A percentile compares a stretch with the other conserved stretches of the same genome.
phyloP scores from a whole-genome alignment of 2,329 filamentous ascomycete species.

The Zalaria sp. region DNA sequence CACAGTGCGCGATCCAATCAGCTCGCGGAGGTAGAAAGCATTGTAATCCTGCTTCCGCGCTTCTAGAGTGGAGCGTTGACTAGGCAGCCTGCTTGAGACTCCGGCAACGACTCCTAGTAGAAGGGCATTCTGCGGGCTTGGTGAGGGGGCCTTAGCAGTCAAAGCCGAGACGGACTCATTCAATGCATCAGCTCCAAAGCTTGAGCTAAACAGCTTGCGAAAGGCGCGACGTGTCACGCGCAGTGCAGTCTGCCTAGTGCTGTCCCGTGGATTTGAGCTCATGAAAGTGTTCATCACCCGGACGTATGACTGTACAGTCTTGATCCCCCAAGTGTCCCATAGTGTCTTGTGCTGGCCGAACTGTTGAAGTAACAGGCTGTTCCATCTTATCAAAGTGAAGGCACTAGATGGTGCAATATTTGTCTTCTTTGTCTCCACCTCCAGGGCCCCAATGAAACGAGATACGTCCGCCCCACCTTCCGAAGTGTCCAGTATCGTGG shows the following conservation, averaged over 20 bases:
- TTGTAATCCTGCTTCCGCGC: constrained; percentile 58
- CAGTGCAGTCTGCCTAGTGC: constrained; percentile 58
- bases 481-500: constrained; percentile 46
- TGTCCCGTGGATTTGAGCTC: constrained; percentile 46
- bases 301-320: constrained; percentile 55
- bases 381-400: constrained; percentile 87
- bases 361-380: constrained; percentile 61
- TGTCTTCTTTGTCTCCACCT: constrained; percentile 59
- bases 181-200: constrained; percentile 47
- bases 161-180: constrained; percentile 50
- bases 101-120: constrained; percentile 79
- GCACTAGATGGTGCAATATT: constrained; percentile 67
- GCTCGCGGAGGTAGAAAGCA: constrained; percentile 71
- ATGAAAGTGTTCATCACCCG: constrained; percentile 67
- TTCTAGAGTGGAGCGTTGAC: constrained; percentile 48
- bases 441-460: constrained; percentile 52
- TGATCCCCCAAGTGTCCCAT: constrained; percentile 51
- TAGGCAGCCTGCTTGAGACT: constrained; percentile 59
- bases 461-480: constrained; percentile 45
- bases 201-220: constrained; percentile 53
- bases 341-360: constrained; percentile 43
- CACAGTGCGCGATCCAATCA: constrained; percentile 62
- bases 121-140: constrained; percentile 56
- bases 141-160: constrained; percentile 50
- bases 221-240: constrained; percentile 68